Base-by-base conservation (phyloP, 768 basidiomycete genomes). In the Boletus eberwhitei region DNA sequence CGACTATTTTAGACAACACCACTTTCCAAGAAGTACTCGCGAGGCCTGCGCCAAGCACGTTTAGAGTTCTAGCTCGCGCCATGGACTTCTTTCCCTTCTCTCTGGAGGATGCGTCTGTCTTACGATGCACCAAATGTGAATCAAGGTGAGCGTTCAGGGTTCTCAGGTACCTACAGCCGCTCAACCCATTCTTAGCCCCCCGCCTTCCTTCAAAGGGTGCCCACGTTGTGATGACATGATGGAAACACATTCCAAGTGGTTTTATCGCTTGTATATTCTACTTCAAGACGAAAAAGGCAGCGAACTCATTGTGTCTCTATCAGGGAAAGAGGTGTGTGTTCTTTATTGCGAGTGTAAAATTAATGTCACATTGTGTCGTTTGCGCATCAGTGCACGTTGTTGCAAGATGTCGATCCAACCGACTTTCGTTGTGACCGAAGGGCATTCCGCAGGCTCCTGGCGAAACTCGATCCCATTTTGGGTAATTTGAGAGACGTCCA, bases 41-140 rank as follows among this genome's bases (percentile, higher is more conserved):
- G 14, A 54, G 57, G 26, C 59, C 69, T 22, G 65, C 64, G 38
- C 73, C 79, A 4, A 67, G 66, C 16, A 72, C 66, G 39, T 80
- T 77, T 53, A 73, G 67, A 37, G 64, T 86, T 22, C 60, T 71
- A 11, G 85, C 80, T 7, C 79, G 78, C 19, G 75, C 78, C 3
- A 61, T 80, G 9, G 83, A 85, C 60, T 86, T 80, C 61, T 78
- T 75, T 59, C 87, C 87, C 1, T 70, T 75, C 32, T 62, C 74
- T 29, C 60, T 87, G 29, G 59, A 69, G 26, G 75, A 85, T 16
- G 81, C 76, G 16, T 75, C 79, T 35, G 69, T 73, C 24, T 69
- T 79, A 35, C 70, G 71, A 37, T 90, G 87, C 66, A 73, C 71
- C 8, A 75, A 74, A 4, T 89, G 87, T 67, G 61, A 77, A 8